phyloP scores from a whole-genome alignment of 495 filamentous ascomycete species.

The Chaetomium tenue region DNA sequence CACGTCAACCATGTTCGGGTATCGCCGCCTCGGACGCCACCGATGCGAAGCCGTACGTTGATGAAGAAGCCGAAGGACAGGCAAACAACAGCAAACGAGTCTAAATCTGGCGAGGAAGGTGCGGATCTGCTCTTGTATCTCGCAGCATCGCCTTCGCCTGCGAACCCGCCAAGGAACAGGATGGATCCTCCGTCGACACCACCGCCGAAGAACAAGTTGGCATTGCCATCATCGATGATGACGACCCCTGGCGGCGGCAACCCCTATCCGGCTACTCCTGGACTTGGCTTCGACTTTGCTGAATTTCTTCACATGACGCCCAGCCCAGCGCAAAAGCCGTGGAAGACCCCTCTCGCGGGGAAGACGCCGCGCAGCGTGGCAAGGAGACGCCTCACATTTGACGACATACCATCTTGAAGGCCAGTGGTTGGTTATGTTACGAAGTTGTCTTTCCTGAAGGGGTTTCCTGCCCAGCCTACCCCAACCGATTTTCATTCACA shows the following conservation, averaged over 20 bases:
- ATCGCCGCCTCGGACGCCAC: slow-evolving; percentile 81
- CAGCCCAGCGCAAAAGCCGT: slow-evolving; percentile 84
- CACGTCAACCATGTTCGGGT: slow-evolving; percentile 54
- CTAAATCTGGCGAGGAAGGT: slow-evolving; percentile 64
- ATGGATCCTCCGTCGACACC: slow-evolving; percentile 84
- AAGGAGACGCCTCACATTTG: slow-evolving; percentile 47
- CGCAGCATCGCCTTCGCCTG: slow-evolving; percentile 87
- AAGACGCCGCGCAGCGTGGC: slow-evolving; percentile 46
- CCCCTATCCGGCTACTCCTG: slow-evolving; percentile 60
- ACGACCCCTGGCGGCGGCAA: slow-evolving; percentile 72
- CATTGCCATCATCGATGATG: slow-evolving; percentile 83
- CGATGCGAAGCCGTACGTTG: slow-evolving; percentile 56
- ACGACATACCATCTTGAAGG: slow-evolving; percentile 35
- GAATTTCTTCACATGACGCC: slow-evolving; percentile 98
- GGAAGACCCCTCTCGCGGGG: slow-evolving; percentile 57
- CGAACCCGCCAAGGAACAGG: slow-evolving; percentile 43
- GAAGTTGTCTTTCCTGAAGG: neutral
- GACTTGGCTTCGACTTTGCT: slow-evolving; percentile 81
- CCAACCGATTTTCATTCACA: neutral
- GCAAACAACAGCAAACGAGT: slow-evolving; percentile 26
- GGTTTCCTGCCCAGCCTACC: neutral
- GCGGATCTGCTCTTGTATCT: slow-evolving; percentile 90
- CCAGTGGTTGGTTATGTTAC: neutral
- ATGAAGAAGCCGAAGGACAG: slow-evolving; percentile 35
- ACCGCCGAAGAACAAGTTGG: slow-evolving; percentile 67